Percentiles rank a stretch among this genome's conserved stretches.
Conservation (phyloP, 2,329 filamentous ascomycete species). For the Diplodia sapinea region DNA sequence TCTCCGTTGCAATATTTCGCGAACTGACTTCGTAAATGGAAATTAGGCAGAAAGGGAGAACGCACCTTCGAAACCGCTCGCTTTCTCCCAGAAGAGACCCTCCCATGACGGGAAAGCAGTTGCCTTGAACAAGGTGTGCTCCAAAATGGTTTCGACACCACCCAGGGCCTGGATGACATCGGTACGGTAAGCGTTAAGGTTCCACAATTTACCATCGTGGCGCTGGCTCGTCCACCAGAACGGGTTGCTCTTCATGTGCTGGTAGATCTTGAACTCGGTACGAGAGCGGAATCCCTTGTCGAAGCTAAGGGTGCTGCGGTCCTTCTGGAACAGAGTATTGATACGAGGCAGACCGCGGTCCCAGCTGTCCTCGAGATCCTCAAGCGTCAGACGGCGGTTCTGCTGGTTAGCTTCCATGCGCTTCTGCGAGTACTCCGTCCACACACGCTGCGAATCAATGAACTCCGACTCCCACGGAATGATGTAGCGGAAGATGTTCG, state of each 20-base stretch:
- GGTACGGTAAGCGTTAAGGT: conserved; percentile 91
- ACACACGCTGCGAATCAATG: conserved; percentile 97
- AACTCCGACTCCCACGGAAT: conserved; percentile 99
- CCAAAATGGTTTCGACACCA: conserved; percentile 96
- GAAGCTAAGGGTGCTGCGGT: conserved; percentile 93
- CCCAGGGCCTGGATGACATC: conserved; percentile 96
- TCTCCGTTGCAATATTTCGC: too few species aligned
- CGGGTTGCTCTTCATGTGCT: conserved; percentile 98
- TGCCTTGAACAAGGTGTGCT: conserved; percentile 95
- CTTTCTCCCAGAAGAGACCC: conserved; percentile 87
- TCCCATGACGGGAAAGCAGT: conserved; percentile 98
- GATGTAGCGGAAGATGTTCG: conserved; percentile 99
- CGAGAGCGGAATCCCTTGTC: conserved; percentile 97
- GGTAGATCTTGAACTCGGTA: conserved; percentile 97
- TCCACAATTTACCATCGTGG: conserved; percentile 98
- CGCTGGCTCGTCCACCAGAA: conserved; percentile 99
- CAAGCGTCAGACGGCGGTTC: conserved; percentile 89
- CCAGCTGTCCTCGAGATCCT: conserved; percentile 98
- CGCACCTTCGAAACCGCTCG: conserved; percentile 37
- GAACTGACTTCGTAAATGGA: too few species aligned
- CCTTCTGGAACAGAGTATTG: conserved; percentile 98
- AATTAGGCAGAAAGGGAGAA: too few species aligned
- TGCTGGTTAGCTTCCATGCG: conserved; percentile 95
- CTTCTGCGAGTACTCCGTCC: conserved; percentile 99
- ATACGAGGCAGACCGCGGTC: conserved; percentile 96